Evolutionary conservation across 1,284 basidiomycete genomes (phyloP), one percentile per base, ranked within the genome.

Genomic region (Leccinum insolens): DNA sequence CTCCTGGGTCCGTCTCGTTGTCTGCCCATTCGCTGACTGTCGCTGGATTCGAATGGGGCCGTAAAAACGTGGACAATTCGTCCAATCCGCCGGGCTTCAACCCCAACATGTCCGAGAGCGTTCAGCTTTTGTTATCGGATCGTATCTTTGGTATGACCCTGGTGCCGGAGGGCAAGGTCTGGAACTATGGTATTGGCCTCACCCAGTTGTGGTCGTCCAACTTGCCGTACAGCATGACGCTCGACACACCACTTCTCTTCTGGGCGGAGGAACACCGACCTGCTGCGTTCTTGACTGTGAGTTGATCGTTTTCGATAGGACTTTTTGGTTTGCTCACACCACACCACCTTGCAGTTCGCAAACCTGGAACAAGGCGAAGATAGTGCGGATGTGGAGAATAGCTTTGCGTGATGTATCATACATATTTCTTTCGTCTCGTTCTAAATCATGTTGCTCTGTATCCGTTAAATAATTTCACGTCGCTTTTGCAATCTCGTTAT

Each of bases 201-300:
- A 95, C 96, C 12, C 95, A 98, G 77, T 80, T 95, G 71, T 99
- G 96, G 94, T 89, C 93, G 34, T 88, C 94, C 46, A 92, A 85
- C 73, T 82, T 99, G 73, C 87, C 89, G 64, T 99, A 96, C 79
- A 87, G 88, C 20, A 92, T 99, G 85, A 90, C 89, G 52, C 84
- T 99, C 68, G 97, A 98, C 76, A 94, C 94, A 34, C 97, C 97
- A 2, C 83, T 95, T 41, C 83, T 92, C 65, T 99, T 98, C 89
- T 99, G 98, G 97, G 93, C 94, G 20, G 94, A 97, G 78, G 90
- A 94, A 75, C 97, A 99, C 79, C 88, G 97, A 64, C 96, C 94
- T 25, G 90, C 94, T 49, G 93, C 94, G 7, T 97, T 96, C 89
- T 82, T 96, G 77, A 93, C 90, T 44, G 91, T 93, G 73, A 83